A percentile compares a stretch with the other conserved stretches of the same genome.
Evolutionary conservation across 139 green algal species (phyloP).

Genomic region (Chlorella sorokiniana): DNA sequence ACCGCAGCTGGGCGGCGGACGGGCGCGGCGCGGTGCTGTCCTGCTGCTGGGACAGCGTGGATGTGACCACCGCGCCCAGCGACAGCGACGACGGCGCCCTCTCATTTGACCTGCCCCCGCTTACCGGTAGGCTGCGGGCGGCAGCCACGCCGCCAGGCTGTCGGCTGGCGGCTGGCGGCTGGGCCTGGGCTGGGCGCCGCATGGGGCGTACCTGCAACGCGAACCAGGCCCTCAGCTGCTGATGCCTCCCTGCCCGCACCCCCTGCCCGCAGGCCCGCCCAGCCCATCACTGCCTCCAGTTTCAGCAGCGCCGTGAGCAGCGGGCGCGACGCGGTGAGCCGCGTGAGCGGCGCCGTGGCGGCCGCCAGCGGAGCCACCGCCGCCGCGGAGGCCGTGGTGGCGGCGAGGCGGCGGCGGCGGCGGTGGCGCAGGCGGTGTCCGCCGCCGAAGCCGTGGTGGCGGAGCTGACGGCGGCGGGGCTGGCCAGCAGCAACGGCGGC

Average conservation of each 20-base stretch:
- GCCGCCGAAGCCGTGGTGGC: conserved; percentile 7
- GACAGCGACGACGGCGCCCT: not conserved
- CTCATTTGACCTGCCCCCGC: not conserved
- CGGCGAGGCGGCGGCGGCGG: conserved; percentile 6
- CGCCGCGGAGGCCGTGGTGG: not conserved
- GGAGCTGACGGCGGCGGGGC: not conserved
- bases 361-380: not conserved
- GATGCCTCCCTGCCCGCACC: too few species aligned
- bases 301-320: too few species aligned
- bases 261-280: too few species aligned
- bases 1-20: not conserved
- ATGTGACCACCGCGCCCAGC: not conserved
- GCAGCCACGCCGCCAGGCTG: too few species aligned
- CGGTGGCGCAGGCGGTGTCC: conserved; percentile 7
- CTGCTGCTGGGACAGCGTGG: not conserved
- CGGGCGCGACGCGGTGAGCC: not conserved
- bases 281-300: not conserved
- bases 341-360: not conserved
- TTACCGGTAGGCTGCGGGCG: too few species aligned
- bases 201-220: too few species aligned
- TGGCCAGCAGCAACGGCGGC: not conserved
- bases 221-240: too few species aligned
- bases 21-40: not conserved
- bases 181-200: too few species aligned
- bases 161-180: too few species aligned